Evolutionary conservation across 1,139 yeast species (phyloP).

Genomic region (Ashbya aceris): DNA sequence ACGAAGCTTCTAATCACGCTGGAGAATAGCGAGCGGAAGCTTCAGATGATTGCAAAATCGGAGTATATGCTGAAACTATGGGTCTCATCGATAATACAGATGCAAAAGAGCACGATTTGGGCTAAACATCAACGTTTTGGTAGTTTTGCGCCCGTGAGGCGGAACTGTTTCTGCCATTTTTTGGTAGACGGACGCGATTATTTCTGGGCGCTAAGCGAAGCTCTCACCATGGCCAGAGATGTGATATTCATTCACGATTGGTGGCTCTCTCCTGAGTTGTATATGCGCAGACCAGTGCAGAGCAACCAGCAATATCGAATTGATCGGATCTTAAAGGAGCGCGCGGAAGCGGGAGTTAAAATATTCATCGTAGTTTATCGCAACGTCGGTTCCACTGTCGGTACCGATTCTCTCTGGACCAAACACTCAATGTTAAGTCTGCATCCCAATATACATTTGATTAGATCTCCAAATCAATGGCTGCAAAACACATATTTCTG

Average conservation of each 20-base stretch:
- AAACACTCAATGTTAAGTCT: conserved; percentile 84
- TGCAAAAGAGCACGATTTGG: conserved; percentile 68
- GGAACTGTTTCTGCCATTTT: conserved; percentile 87
- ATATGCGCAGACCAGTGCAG: conserved; percentile 86
- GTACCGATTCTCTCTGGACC: conserved; percentile 89
- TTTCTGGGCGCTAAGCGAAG: conserved; percentile 92
- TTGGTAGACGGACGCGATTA: conserved; percentile 95
- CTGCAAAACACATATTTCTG: conserved; percentile 89
- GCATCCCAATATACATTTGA: conserved; percentile 78
- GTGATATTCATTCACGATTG: conserved; percentile 94
- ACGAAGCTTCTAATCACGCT: conserved; percentile 51
- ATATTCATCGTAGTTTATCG: conserved; percentile 89
- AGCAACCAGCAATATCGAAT: conserved; percentile 93
- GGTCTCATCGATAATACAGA: conserved; percentile 62
- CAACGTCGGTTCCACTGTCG: conserved; percentile 87
- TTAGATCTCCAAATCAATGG: conserved; percentile 92
- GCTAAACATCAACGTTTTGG: conserved; percentile 64
- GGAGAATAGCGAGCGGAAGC: conserved; percentile 68
- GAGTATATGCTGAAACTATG: conserved; percentile 64
- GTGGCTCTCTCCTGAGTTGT: conserved; percentile 96
- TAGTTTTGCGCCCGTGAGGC: conserved; percentile 87
- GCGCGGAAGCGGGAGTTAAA: conserved; percentile 92
- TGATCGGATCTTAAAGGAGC: conserved; percentile 77
- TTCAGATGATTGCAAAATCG: conserved; percentile 67
- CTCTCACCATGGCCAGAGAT: conserved; percentile 88